Evolutionary conservation across 345 rosid genomes (phyloP), one percentile per base, ranked within the genome.

Genomic region (Balakata baccata): DNA sequence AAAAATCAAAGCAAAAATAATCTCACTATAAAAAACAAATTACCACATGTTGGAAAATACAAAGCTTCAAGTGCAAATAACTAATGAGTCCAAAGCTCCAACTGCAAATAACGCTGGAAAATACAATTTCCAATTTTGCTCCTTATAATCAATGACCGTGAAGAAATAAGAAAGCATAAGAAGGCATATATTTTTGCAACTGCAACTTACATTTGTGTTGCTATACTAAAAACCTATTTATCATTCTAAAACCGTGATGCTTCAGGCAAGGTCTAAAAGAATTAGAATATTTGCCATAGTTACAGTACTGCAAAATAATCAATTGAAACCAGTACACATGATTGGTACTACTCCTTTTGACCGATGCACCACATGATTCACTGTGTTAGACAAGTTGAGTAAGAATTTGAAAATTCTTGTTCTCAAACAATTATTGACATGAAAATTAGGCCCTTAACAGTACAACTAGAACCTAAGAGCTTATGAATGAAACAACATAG

Each of bases 61-160:
- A n/a, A n/a, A n/a, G n/a, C n/a, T n/a, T n/a, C n/a, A n/a, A n/a
- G n/a, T n/a, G n/a, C n/a, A n/a, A n/a, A n/a, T n/a, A n/a, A n/a
- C n/a, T 57, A 39, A 39, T 62, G 7, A 37, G 13, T 16, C 39
- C 12, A 4, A 41, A 39, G 0, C 11, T 9, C 38, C 22, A 10
- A 17, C 41, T 64, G n/a, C n/a, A n/a, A n/a, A n/a, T n/a, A n/a
- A n/a, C n/a, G n/a, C n/a, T n/a, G n/a, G n/a, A n/a, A n/a, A n/a
- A n/a, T n/a, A n/a, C n/a, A n/a, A 11, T 12, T 74, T 41, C 52
- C 68, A 59, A 51, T 16, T 59, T 47, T 47, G n/a, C 70, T 63
- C 37, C 22, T 6, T 6, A 34, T 38, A 63, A 9, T n/a, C 14
- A 52, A 70, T 17, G 59, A 70, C 11, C n/a, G 71, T 5, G 6